These are phyloP conservation scores for Lentinula sp. DNA, from an alignment of 768 basidiomycete species.

Conservation along the genomic window DNA sequence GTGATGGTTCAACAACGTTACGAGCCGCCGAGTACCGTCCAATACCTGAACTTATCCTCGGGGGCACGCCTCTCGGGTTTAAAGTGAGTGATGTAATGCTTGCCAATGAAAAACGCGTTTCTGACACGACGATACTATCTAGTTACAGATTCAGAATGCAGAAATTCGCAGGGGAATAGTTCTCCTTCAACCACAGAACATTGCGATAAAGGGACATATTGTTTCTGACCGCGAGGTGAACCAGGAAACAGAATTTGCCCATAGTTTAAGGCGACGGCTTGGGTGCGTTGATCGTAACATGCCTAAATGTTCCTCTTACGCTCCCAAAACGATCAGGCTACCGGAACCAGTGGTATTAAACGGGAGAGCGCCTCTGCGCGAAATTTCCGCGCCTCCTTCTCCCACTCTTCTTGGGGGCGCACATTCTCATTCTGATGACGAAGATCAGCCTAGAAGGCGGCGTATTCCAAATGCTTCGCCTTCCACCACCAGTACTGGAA, in stretches of 20 bases:
- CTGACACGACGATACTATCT: neutral
- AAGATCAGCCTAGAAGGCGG: slow-evolving; percentile 20
- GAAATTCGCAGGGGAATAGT: slow-evolving; percentile 64
- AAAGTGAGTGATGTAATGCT: slow-evolving; percentile 46
- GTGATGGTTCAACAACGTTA: slow-evolving; percentile 67
- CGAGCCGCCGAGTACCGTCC: slow-evolving; percentile 75
- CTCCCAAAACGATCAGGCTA: slow-evolving; percentile 12
- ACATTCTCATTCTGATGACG: slow-evolving; percentile 19
- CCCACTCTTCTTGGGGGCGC: slow-evolving; percentile 12
- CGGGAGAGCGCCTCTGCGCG: slow-evolving; percentile 21
- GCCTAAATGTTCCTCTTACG: neutral
- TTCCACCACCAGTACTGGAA: slow-evolving; percentile 4
- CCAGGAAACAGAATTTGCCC: slow-evolving; percentile 55
- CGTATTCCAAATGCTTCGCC: slow-evolving; percentile 14
- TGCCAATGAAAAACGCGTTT: neutral
- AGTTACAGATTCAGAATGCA: slow-evolving; percentile 71
- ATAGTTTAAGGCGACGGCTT: slow-evolving; percentile 54
- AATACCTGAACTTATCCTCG: slow-evolving; percentile 61
- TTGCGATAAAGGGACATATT: slow-evolving; percentile 52
- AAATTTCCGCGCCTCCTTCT: slow-evolving; percentile 18
- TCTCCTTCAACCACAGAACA: slow-evolving; percentile 67
- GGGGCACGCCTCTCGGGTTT: slow-evolving; percentile 72
- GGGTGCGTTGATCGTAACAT: slow-evolving; percentile 41
- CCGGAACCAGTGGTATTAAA: slow-evolving; percentile 14
- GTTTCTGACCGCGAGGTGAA: slow-evolving; percentile 59